Conservation (phyloP, 495 filamentous ascomycete species). For the Monascus purpureus region DNA sequence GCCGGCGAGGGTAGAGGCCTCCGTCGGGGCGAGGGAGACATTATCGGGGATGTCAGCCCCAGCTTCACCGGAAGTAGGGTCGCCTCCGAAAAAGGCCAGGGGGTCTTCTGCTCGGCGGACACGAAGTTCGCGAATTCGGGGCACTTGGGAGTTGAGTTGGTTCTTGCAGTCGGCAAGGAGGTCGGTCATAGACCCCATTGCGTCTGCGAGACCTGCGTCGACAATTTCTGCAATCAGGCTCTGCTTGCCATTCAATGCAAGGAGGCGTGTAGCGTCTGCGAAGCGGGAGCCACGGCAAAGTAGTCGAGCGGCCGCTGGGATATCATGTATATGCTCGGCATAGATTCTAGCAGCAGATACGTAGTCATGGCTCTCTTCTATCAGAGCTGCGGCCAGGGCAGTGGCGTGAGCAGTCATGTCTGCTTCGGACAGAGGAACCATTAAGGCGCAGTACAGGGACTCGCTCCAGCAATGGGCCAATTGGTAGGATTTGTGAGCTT, state of each 20-base stretch:
- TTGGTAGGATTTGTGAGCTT: slow-evolving; percentile 67
- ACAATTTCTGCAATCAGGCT: slow-evolving; percentile 42
- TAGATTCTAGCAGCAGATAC: slow-evolving; percentile 64
- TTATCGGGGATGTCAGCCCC: slow-evolving; percentile 74
- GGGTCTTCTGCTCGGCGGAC: slow-evolving; percentile 70
- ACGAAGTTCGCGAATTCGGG: slow-evolving; percentile 69
- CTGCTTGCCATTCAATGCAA: slow-evolving; percentile 34
- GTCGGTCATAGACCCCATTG: slow-evolving; percentile 65
- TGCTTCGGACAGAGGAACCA: slow-evolving; percentile 41
- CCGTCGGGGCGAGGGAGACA: slow-evolving; percentile 75
- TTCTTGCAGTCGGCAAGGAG: slow-evolving; percentile 80
- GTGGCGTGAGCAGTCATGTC: slow-evolving; percentile 51
- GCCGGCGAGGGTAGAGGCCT: slow-evolving; percentile 59
- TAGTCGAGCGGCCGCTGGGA: slow-evolving; percentile 48
- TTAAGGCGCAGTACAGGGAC: slow-evolving; percentile 60
- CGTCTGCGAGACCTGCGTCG: slow-evolving; percentile 65
- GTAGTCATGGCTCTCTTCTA: slow-evolving; percentile 78
- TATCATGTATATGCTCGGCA: slow-evolving; percentile 61
- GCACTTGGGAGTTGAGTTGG: slow-evolving; percentile 72
- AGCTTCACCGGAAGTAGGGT: slow-evolving; percentile 34
- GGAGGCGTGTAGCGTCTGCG: slow-evolving; percentile 64
- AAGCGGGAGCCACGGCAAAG: slow-evolving; percentile 79
- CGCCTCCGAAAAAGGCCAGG: slow-evolving; percentile 60
- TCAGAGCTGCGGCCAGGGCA: slow-evolving; percentile 53
- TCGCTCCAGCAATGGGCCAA: slow-evolving; percentile 82